Conservation (phyloP, 768 basidiomycete genomes). For the Leccinellum luteum region DNA sequence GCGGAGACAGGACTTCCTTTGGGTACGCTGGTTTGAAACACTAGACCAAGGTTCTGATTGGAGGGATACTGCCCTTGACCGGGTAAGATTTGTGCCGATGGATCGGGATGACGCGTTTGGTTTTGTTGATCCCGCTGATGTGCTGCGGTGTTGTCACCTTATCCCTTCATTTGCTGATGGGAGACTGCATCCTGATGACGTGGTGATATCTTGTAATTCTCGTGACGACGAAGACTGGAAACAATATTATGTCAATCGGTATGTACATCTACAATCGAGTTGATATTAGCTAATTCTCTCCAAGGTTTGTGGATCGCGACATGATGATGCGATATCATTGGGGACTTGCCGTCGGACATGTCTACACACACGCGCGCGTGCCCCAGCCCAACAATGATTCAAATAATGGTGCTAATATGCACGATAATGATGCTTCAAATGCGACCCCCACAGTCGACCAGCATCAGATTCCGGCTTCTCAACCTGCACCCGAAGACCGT, state of each 20-base stretch:
- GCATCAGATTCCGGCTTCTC: too few species aligned
- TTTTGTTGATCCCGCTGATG: background rate
- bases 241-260: background rate
- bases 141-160: background rate
- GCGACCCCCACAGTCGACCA: too few species aligned
- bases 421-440: too few species aligned
- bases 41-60: background rate
- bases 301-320: background rate
- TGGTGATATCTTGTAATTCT: background rate
- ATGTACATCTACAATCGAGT: too few species aligned
- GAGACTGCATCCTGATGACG: background rate
- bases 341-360: background rate
- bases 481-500: too few species aligned
- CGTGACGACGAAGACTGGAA: background rate
- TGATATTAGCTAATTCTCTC: too few species aligned
- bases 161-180: background rate
- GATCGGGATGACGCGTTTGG: background rate
- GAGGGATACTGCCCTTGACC: background rate
- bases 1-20: background rate
- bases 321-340: background rate
- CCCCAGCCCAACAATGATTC: too few species aligned
- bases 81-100: background rate
- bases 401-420: too few species aligned
- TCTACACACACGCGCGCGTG: too few species aligned
- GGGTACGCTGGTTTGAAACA: background rate